phyloP scores from a whole-genome alignment of 1,284 basidiomycete species.

The Xerocomus cyaneibrunnescens region DNA sequence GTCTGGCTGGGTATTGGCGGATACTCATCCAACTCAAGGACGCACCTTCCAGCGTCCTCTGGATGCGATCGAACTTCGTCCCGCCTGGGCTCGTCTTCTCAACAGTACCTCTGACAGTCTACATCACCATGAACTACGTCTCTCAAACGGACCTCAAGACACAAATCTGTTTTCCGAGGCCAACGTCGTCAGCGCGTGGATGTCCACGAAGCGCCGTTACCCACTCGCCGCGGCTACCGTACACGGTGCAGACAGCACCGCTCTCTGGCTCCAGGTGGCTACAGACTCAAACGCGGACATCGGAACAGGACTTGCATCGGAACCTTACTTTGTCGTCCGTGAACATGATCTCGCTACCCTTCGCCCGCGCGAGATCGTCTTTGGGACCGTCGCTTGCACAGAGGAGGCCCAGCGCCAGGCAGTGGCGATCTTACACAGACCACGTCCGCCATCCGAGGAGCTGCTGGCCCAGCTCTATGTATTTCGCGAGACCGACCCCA shows the following conservation, averaged over 20 bases:
- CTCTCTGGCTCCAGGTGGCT: neutral
- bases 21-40: too few relatives aligned
- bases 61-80: slow-evolving; percentile 8
- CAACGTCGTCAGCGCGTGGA: slow-evolving; percentile 19
- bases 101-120: slow-evolving; percentile 20
- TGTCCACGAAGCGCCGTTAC: slow-evolving; percentile 24
- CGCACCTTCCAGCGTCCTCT: slow-evolving; percentile 17
- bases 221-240: slow-evolving; percentile 19
- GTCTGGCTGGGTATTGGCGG: too few relatives aligned
- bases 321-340: slow-evolving; percentile 17
- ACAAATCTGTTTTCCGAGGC: slow-evolving; percentile 10
- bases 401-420: slow-evolving; percentile 12
- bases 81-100: slow-evolving; percentile 13
- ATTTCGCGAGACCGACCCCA: neutral
- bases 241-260: neutral
- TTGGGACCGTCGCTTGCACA: slow-evolving; percentile 2
- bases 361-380: slow-evolving; percentile 8
- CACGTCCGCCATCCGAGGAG: slow-evolving; percentile 20
- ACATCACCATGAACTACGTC: slow-evolving; percentile 9
- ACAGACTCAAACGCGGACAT: neutral
- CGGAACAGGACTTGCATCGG: neutral
- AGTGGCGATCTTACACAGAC: slow-evolving; percentile 10
- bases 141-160: slow-evolving; percentile 11
- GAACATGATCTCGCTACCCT: slow-evolving; percentile 16
- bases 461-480: slow-evolving; percentile 16